phyloP scores from a whole-genome alignment of 2,329 filamentous ascomycete genomes.

The Dothistroma septosporum region DNA sequence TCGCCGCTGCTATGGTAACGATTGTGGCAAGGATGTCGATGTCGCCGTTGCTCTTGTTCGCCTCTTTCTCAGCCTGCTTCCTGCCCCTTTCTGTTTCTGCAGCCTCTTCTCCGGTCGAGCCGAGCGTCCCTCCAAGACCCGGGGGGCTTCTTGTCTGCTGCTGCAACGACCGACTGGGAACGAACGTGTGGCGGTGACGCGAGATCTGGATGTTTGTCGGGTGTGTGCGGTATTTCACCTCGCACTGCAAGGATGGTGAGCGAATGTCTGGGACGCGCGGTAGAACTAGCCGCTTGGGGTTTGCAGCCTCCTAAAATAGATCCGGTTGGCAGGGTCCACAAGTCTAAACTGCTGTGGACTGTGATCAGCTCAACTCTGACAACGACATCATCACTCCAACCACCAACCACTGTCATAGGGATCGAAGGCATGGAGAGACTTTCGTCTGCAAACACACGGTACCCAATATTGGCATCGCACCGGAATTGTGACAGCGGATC shows the following conservation, averaged over 20 bases:
- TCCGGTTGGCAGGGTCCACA: background rate
- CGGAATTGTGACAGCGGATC: too few species aligned
- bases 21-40: background rate
- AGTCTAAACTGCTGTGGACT: background rate
- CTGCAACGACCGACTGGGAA: constrained; percentile 3
- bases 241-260: constrained; percentile 3
- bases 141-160: background rate
- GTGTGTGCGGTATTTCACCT: background rate
- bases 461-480: too few species aligned
- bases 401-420: too few species aligned
- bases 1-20: background rate
- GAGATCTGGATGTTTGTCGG: constrained; percentile 2
- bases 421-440: too few species aligned
- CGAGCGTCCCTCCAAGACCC: background rate
- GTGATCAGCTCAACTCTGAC: background rate
- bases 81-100: constrained; percentile 6
- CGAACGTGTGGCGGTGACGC: constrained; percentile 6
- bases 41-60: background rate
- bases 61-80: constrained; percentile 5
- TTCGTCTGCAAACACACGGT: too few species aligned
- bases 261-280: background rate
- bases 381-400: background rate
- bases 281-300: too few species aligned
- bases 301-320: background rate
- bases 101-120: background rate